Conservation (phyloP, 2,329 filamentous ascomycete genomes). For the Fusarium globosum region DNA sequence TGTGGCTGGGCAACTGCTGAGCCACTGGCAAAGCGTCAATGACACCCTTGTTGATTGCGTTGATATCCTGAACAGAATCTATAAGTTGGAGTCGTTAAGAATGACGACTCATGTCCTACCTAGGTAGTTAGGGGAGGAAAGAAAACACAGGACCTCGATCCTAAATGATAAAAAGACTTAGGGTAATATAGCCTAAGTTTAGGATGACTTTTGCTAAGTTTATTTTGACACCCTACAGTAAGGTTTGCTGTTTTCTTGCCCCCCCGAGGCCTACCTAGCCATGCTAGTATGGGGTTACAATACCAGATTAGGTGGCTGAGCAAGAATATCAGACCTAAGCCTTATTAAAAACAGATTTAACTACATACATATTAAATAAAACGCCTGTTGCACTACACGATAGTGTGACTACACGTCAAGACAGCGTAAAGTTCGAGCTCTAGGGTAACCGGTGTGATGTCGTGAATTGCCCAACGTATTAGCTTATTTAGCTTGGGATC, state of each 20-base stretch:
- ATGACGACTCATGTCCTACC: background rate
- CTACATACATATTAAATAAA: too few relatives aligned
- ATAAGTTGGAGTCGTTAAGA: background rate
- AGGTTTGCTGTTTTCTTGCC: too few relatives aligned
- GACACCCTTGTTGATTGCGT: constrained; percentile 22
- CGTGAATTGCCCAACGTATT: background rate
- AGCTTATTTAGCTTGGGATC: background rate
- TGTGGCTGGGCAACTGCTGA: constrained; percentile 23
- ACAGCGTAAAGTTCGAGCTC: background rate
- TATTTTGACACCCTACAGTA: too few relatives aligned
- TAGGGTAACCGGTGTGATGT: constrained; percentile 2
- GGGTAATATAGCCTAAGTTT: too few relatives aligned
- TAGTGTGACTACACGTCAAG: too few relatives aligned
- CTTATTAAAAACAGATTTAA: background rate
- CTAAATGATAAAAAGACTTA: too few relatives aligned
- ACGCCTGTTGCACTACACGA: background rate
- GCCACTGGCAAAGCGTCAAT: constrained; percentile 42
- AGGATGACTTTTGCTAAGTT: too few relatives aligned
- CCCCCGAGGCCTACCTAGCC: too few relatives aligned
- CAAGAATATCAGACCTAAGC: background rate
- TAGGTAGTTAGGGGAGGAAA: too few relatives aligned
- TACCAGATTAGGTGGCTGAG: background rate
- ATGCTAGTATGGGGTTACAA: background rate
- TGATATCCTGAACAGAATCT: background rate
- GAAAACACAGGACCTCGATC: too few relatives aligned